phyloP scores from a whole-genome alignment of 768 basidiomycete species.

The Pleurotus tuber-regium region DNA sequence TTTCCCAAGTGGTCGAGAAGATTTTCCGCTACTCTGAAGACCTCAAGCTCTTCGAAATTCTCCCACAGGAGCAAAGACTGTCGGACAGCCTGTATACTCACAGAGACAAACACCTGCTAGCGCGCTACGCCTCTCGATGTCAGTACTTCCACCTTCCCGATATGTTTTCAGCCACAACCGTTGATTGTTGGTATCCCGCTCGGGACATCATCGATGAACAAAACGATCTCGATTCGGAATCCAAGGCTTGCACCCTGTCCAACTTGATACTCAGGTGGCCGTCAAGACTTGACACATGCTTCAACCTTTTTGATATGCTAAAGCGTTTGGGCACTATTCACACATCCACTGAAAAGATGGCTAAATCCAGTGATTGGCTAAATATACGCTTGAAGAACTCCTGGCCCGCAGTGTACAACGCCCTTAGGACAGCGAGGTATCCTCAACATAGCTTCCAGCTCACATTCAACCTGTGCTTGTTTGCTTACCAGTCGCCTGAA shows the following conservation, averaged over 20 bases:
- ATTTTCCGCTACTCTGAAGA: background rate
- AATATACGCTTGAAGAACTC: conserved; percentile 12
- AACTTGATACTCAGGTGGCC: conserved; percentile 13
- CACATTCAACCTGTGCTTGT: conserved; percentile 29
- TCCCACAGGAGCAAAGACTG: too few relatives aligned
- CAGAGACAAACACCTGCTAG: background rate
- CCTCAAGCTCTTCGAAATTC: background rate
- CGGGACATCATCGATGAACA: conserved; percentile 2
- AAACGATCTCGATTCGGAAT: conserved; percentile 4
- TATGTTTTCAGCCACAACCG: background rate
- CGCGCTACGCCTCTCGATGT: background rate
- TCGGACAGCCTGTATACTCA: too few relatives aligned
- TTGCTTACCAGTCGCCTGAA: conserved; percentile 23
- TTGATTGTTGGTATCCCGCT: background rate
- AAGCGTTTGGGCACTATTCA: background rate
- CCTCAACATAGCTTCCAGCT: conserved; percentile 18
- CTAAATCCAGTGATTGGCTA: conserved; percentile 23
- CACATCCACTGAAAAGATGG: background rate
- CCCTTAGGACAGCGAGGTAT: conserved; percentile 16
- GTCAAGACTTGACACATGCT: conserved; percentile 4
- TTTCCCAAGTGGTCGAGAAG: background rate
- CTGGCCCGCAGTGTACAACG: conserved; percentile 28
- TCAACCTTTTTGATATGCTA: conserved; percentile 14
- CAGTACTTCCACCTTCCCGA: background rate
- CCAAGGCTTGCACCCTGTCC: conserved; percentile 7